phyloP scores from a whole-genome alignment of 2,329 filamentous ascomycete species.

The Zymoseptoria tritici region DNA sequence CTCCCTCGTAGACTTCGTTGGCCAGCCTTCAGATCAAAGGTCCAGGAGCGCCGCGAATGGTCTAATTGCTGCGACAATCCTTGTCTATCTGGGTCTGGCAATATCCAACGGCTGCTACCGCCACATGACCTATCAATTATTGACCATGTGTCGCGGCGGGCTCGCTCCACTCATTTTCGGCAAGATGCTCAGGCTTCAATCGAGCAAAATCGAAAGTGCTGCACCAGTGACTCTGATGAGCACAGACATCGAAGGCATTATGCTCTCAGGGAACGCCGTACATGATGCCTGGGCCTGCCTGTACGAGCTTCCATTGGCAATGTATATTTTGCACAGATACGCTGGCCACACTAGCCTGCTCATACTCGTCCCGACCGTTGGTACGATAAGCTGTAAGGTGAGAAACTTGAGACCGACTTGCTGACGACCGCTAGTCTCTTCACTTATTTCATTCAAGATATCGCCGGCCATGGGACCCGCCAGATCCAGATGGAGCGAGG shows the following conservation, averaged over 20 bases:
- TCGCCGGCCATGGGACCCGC: slow-evolving; percentile 20
- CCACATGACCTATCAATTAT: background rate
- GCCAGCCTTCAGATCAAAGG: background rate
- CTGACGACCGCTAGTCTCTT: no score
- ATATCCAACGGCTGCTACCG: background rate
- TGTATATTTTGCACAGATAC: background rate
- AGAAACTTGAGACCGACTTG: no score
- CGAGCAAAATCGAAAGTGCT: background rate
- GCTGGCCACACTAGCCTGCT: background rate
- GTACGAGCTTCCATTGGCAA: background rate
- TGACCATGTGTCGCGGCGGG: background rate
- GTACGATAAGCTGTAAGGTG: no score
- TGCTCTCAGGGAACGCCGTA: background rate
- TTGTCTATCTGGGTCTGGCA: background rate
- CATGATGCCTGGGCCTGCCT: background rate
- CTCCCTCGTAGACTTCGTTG: background rate
- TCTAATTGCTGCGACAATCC: background rate
- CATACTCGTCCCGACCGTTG: no score
- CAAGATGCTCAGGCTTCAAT: background rate
- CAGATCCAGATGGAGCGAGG: slow-evolving; percentile 35
- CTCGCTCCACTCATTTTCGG: background rate
- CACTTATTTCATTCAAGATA: background rate
- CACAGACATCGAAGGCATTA: background rate
- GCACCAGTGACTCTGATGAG: background rate
- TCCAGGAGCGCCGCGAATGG: background rate